Evolutionary conservation across 768 basidiomycete genomes (phyloP).

Genomic region (Pulveroboletus sp.): DNA sequence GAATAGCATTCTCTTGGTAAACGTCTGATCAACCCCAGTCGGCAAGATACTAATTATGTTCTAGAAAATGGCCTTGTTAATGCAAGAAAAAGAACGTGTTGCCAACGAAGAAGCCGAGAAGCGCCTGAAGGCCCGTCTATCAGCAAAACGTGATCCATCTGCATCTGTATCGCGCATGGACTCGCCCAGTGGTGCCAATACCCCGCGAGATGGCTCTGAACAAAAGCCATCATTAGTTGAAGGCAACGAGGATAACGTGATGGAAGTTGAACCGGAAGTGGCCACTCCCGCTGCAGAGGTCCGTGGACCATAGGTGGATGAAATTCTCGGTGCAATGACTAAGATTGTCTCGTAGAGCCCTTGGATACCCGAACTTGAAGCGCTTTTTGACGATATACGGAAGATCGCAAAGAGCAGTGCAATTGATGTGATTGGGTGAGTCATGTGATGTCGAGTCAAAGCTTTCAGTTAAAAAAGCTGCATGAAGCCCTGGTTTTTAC

Average conservation of each 20-base stretch:
- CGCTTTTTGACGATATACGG: slow-evolving; percentile 71
- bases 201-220: slow-evolving; percentile 23
- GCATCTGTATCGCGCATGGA: slow-evolving; percentile 52
- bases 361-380: slow-evolving; percentile 73
- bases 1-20: slow-evolving; percentile 56
- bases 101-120: slow-evolving; percentile 77
- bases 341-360: slow-evolving; percentile 43
- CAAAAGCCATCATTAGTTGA: slow-evolving; percentile 25
- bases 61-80: slow-evolving; percentile 56
- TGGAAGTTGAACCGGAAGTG: slow-evolving; percentile 47
- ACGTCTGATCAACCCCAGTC: slow-evolving; percentile 15
- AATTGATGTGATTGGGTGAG: slow-evolving; percentile 69
- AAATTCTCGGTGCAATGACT: slow-evolving; percentile 3
- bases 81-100: slow-evolving; percentile 63
- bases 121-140: slow-evolving; percentile 70
- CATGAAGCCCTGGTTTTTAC: slow-evolving; percentile 80
- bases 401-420: slow-evolving; percentile 64
- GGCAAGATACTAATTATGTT: slow-evolving; percentile 5
- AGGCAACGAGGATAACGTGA: slow-evolving; percentile 42
- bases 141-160: slow-evolving; percentile 69
- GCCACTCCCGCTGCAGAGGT: slow-evolving; percentile 26
- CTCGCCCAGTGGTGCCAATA: slow-evolving; percentile 46
- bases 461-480: slow-evolving; percentile 2
- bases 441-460: slow-evolving; percentile 6
- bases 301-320: slow-evolving; percentile 1